These are phyloP conservation scores for Neocucurbitaria cava DNA, from an alignment of 2,329 filamentous ascomycete genomes.

Conservation along the genomic window DNA sequence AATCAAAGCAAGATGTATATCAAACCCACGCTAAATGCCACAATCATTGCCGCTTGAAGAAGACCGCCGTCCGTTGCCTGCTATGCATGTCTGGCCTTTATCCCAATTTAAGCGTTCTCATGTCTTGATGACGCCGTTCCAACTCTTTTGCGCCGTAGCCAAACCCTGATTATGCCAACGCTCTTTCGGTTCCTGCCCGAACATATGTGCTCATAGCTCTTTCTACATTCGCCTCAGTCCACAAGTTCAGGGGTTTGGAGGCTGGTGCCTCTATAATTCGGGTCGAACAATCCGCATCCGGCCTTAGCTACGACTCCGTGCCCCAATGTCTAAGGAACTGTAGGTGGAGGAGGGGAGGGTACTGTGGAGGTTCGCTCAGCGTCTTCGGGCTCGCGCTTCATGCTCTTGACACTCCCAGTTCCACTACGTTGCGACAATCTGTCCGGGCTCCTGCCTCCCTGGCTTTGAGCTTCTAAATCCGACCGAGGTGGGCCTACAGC, in stretches of 20 bases:
- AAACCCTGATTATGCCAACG: slow-evolving; percentile 17
- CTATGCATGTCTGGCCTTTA: slow-evolving; percentile 21
- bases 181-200: slow-evolving; percentile 42
- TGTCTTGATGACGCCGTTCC: slow-evolving; percentile 2
- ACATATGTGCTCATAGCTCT: slow-evolving; percentile 6
- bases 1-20: slow-evolving; percentile 26
- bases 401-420: slow-evolving; percentile 43
- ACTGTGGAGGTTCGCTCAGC: slow-evolving; percentile 25
- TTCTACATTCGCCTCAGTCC: slow-evolving; percentile 4
- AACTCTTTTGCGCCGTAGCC: slow-evolving; percentile 13
- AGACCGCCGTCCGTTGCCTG: slow-evolving; percentile 18
- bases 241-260: background rate
- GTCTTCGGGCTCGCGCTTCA: slow-evolving; percentile 43
- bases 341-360: slow-evolving; percentile 25
- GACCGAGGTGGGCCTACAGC: slow-evolving; percentile 21
- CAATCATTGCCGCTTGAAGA: slow-evolving; percentile 40
- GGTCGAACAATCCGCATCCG: background rate
- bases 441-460: slow-evolving; percentile 42
- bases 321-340: slow-evolving; percentile 14
- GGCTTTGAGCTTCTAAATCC: slow-evolving; percentile 36
- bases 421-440: slow-evolving; percentile 43
- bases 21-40: slow-evolving; percentile 50
- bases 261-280: slow-evolving; percentile 12
- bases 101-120: slow-evolving; percentile 14
- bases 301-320: background rate